Evolutionary conservation across 2,329 filamentous ascomycete species (phyloP).

Genomic region (Fonsecaea nubica): DNA sequence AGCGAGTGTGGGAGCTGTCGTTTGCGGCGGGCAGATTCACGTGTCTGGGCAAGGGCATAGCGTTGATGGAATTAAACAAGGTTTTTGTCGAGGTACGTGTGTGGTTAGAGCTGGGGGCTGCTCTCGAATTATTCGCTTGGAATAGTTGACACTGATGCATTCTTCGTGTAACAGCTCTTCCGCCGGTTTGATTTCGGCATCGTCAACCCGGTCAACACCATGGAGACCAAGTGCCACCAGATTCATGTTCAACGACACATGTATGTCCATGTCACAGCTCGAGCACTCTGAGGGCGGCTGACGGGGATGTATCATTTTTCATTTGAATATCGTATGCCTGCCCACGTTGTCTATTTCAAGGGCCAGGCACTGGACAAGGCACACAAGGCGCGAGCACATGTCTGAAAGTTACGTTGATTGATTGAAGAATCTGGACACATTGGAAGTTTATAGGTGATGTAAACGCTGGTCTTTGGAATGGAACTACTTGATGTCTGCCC

Average conservation of each 20-base stretch:
- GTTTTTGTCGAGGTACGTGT: conserved; percentile 54
- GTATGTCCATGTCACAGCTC: conserved; percentile 10
- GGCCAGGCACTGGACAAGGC: neutral
- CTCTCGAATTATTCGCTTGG: neutral
- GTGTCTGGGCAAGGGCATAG: conserved; percentile 57
- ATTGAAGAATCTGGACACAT: neutral
- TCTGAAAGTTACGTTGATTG: neutral
- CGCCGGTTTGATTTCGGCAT: conserved; percentile 18
- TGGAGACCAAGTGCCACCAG: conserved; percentile 15
- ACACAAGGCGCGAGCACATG: neutral
- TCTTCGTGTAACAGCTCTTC: conserved; percentile 7
- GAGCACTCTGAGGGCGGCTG: neutral
- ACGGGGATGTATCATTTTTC: neutral
- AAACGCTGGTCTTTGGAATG: neutral
- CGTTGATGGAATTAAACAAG: conserved; percentile 59
- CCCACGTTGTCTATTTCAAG: too few relatives aligned
- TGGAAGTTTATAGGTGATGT: neutral
- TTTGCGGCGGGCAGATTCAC: conserved; percentile 55
- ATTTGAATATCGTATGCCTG: too few relatives aligned
- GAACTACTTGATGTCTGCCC: neutral
- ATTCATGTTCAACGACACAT: conserved; percentile 15
- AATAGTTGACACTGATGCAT: neutral
- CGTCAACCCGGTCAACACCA: conserved; percentile 12
- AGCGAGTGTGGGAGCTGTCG: conserved; percentile 49
- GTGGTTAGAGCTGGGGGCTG: too few relatives aligned